Base-by-base conservation (phyloP, 805 yeast genomes). In the Lipomyces lipofer region DNA sequence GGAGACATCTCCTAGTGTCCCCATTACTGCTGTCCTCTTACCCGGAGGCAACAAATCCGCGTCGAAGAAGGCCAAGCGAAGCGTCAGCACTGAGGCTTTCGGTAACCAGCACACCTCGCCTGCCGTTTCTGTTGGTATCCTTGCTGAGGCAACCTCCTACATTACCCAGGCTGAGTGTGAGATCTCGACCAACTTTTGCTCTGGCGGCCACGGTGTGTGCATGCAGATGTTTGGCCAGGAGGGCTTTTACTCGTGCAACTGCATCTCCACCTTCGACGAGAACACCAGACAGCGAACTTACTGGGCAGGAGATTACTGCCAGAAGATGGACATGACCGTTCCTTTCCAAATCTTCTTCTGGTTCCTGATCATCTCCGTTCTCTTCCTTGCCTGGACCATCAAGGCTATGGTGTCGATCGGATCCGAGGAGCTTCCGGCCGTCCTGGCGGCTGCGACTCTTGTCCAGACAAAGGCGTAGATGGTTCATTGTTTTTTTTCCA, bases 301-400 rank as follows among this genome's bases (percentile, higher is more conserved):
- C 58, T 74, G 74, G 72, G 76, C 73, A 13, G 77, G 77, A 17
- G 57, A 55, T 54, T 80, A 81, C 57, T 86, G 94, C 69, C 75
- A 78, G 64, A 86, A 85, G 76, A 76, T 75, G 63, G 91, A 87
- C 64, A 76, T 85, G 55, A 77, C 86, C 43, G 75, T 79, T 2
- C 82, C 82, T 69, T 82, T 86, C 63, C 81, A 86, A 65, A 75
- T 86, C 64, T 74, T 86, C 60, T 78, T 85, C 63, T 86, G 92
- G 89, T 64, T 64, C 45, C 45, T 63, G 32, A 57, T 58, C 43
- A 48, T 55, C 21, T 59, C 64, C 17, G 36, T 73, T 15, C 67
- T 79, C 28, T 71, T 81, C 54, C 78, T 71, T 42, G 70, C 68
- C 4, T 58, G 49, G 60, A 84, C 85, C 43, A 67, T 82, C 59